Conservation (phyloP, 2,329 filamentous ascomycete species). For the Colletotrichum tropicale region DNA sequence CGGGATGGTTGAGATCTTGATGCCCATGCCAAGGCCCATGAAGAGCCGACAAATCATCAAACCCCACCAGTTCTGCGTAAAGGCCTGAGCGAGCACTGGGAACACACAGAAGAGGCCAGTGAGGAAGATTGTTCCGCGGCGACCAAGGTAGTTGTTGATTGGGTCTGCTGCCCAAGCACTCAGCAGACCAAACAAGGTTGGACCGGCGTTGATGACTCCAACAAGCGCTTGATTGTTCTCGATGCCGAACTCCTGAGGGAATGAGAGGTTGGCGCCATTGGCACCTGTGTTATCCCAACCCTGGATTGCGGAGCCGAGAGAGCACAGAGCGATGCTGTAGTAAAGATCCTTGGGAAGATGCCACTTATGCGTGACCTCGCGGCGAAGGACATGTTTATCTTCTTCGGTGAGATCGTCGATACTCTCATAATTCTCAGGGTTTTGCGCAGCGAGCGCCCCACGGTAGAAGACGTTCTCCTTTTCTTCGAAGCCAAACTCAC, state of each 20-base stretch:
- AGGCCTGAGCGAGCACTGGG: constrained; percentile 57
- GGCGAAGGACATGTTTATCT: constrained; percentile 25
- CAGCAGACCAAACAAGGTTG: constrained; percentile 25
- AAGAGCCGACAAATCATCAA: constrained; percentile 52
- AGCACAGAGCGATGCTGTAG: constrained; percentile 31
- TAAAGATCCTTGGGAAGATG: constrained; percentile 29
- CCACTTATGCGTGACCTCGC: constrained; percentile 33
- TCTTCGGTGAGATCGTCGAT: constrained; percentile 27
- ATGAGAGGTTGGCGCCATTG: constrained; percentile 43
- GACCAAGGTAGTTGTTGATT: constrained; percentile 37
- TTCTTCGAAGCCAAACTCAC: constrained; percentile 28
- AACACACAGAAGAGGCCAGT: constrained; percentile 61
- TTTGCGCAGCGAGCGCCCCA: constrained; percentile 32
- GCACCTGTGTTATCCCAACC: constrained; percentile 52
- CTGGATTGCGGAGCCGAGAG: constrained; percentile 33
- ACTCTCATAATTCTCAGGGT: constrained; percentile 17
- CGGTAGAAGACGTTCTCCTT: constrained; percentile 29
- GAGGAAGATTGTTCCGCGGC: constrained; percentile 51
- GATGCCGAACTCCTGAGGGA: constrained; percentile 39
- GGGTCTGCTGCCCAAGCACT: constrained; percentile 35
- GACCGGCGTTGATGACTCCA: constrained; percentile 58
- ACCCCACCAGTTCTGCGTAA: constrained; percentile 56
- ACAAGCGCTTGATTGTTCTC: constrained; percentile 52
- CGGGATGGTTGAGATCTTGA: constrained; percentile 69
- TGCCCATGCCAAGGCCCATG: constrained; percentile 72